Evolutionary conservation across 1,284 basidiomycete genomes (phyloP).

Genomic region (Ganoderma multipileum): DNA sequence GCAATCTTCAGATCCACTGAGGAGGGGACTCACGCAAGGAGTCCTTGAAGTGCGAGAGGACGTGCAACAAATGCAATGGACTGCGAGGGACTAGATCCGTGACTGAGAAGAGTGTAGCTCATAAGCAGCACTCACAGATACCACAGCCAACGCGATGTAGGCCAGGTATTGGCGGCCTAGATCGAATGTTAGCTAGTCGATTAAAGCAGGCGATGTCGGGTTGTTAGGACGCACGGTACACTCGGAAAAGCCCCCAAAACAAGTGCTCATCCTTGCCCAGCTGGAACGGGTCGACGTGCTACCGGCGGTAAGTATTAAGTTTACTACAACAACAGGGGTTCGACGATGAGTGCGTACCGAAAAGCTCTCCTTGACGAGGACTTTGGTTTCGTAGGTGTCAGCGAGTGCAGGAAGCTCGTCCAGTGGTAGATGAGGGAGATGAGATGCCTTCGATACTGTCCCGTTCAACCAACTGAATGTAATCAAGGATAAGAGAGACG

Average conservation of each 20-base stretch:
- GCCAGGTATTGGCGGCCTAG: conserved; percentile 10
- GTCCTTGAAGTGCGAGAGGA: conserved; percentile 32
- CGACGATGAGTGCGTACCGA: conserved; percentile 28
- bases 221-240: conserved; percentile 27
- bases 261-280: conserved; percentile 31
- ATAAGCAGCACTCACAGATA: background rate
- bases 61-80: conserved; percentile 7
- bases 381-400: conserved; percentile 50
- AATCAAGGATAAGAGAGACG: conserved; percentile 60
- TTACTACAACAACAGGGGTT: background rate
- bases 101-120: background rate
- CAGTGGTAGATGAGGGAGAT: conserved; percentile 36
- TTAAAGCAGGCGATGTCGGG: background rate
- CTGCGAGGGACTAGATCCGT: background rate
- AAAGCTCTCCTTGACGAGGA: conserved; percentile 46
- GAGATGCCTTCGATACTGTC: conserved; percentile 39
- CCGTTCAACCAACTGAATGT: conserved; percentile 64
- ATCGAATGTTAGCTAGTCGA: background rate
- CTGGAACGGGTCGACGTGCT: conserved; percentile 40
- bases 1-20: background rate
- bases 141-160: background rate
- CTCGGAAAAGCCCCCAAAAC: conserved; percentile 38
- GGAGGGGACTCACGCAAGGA: conserved; percentile 37
- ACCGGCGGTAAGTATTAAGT: background rate
- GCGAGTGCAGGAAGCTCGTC: conserved; percentile 50